These are phyloP conservation scores for Leucogyrophana mollusca DNA, from an alignment of 768 basidiomycete genomes.

Conservation along the genomic window DNA sequence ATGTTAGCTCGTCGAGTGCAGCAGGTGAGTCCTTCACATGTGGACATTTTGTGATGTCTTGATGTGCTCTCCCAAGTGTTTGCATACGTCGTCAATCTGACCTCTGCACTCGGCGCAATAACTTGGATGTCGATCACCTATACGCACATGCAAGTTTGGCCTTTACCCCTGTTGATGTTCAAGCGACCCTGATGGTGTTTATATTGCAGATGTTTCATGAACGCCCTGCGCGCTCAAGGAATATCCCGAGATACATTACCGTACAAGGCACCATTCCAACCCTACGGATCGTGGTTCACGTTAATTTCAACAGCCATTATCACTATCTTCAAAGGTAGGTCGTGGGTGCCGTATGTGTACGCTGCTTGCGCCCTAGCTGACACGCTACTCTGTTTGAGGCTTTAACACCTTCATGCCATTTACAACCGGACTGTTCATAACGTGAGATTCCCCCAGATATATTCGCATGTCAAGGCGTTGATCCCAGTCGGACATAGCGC, in stretches of 20 bases:
- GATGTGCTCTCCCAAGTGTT: conserved; percentile 18
- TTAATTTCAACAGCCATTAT: conserved; percentile 51
- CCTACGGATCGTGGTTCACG: conserved; percentile 63
- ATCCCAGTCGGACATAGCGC: conserved; percentile 2
- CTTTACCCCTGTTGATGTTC: neutral
- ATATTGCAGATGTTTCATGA: conserved; percentile 43
- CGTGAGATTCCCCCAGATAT: conserved; percentile 33
- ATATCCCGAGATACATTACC: conserved; percentile 43
- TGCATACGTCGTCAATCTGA: conserved; percentile 39
- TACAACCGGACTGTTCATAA: conserved; percentile 56
- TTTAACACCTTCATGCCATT: conserved; percentile 45
- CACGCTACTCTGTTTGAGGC: conserved; percentile 17
- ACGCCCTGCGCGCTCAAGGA: conserved; percentile 43
- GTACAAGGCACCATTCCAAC: conserved; percentile 61
- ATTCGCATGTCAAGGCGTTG: conserved; percentile 2
- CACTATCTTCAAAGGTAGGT: conserved; percentile 57
- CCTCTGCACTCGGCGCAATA: conserved; percentile 40
- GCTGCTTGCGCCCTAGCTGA: conserved; percentile 38
- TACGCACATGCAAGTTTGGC: conserved; percentile 54
- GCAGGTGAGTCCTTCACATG: conserved; percentile 36
- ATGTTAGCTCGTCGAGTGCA: conserved; percentile 50
- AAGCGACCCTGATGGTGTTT: conserved; percentile 15
- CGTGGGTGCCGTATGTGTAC: conserved; percentile 41
- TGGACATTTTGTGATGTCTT: neutral
- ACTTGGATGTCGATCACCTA: conserved; percentile 48